phyloP scores from a whole-genome alignment of 2,329 filamentous ascomycete species.

The Conoideocrella luteorostrata region DNA sequence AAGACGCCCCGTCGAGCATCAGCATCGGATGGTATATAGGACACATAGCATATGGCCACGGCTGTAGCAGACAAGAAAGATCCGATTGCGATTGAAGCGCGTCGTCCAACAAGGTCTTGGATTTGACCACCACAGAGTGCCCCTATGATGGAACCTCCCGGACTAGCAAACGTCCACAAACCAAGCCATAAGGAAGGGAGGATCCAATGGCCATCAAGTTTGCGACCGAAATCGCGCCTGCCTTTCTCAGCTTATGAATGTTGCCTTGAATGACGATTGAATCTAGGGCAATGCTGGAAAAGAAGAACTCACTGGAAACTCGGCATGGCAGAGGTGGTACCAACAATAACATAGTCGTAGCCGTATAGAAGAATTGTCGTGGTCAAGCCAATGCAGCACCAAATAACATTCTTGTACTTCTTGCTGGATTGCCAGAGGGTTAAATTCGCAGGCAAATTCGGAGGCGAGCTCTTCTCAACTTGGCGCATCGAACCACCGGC shows the following conservation, averaged over 20 bases:
- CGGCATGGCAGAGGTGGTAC: constrained; percentile 24
- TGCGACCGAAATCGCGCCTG: constrained; percentile 27
- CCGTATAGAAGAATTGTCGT: constrained; percentile 21
- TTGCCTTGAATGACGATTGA: background rate
- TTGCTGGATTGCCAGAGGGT: constrained; percentile 17
- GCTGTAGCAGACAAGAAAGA: too few species aligned
- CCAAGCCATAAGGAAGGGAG: constrained; percentile 38
- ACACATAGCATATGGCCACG: too few species aligned
- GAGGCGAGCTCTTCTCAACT: constrained; percentile 1
- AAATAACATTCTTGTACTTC: constrained; percentile 18
- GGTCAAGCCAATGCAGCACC: constrained; percentile 19
- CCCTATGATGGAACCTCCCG: constrained; percentile 32
- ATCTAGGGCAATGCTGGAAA: background rate
- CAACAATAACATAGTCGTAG: constrained; percentile 23
- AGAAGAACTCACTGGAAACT: constrained; percentile 20
- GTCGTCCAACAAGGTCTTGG: too few species aligned
- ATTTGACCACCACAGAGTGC: constrained; percentile 30
- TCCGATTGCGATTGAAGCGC: too few species aligned
- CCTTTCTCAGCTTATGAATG: background rate
- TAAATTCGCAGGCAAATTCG: constrained; percentile 1
- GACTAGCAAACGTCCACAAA: constrained; percentile 35
- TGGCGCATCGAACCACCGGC: background rate
- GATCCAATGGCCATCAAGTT: constrained; percentile 24
- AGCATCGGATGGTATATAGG: too few species aligned
- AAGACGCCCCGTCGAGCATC: too few species aligned